Evolutionary conservation across 2,329 filamentous ascomycete species (phyloP).

Genomic region (Fusarium hainanense): DNA sequence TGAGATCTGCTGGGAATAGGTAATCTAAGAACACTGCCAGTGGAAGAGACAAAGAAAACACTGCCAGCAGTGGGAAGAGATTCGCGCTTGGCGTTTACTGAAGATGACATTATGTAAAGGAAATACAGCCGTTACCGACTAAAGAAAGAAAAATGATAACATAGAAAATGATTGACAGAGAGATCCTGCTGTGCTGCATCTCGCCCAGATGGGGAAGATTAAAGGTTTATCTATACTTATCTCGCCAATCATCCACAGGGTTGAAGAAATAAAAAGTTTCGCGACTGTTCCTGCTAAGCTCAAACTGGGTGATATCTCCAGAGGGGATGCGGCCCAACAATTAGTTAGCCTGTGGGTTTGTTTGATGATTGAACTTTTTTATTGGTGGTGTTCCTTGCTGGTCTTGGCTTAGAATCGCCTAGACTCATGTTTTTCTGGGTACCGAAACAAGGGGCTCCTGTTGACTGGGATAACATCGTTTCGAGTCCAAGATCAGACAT

Average conservation of each 20-base stretch:
- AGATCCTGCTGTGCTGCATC: neutral
- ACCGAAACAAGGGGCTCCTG: conserved; percentile 14
- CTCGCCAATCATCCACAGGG: neutral
- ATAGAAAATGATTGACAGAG: neutral
- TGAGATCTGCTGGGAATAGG: conserved; percentile 34
- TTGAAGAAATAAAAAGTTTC: neutral
- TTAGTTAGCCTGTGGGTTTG: conserved; percentile 18
- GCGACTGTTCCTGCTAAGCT: neutral
- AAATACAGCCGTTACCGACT: neutral
- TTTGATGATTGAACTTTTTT: neutral
- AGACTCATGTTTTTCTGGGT: neutral
- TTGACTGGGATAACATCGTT: neutral
- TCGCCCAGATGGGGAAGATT: neutral
- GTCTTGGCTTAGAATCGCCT: neutral
- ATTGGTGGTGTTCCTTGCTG: conserved; percentile 7
- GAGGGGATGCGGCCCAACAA: neutral
- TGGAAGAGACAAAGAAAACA: conserved; percentile 39
- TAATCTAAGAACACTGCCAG: conserved; percentile 28
- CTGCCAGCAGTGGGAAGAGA: conserved; percentile 40
- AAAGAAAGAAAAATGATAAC: neutral
- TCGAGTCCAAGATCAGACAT: neutral
- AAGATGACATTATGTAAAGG: conserved; percentile 10
- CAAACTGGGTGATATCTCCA: neutral
- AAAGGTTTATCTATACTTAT: conserved; percentile 2
- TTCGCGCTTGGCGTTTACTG: neutral